Evolutionary conservation across 257 asterid species (phyloP).

Genomic region (Salvia rosmarinus): DNA sequence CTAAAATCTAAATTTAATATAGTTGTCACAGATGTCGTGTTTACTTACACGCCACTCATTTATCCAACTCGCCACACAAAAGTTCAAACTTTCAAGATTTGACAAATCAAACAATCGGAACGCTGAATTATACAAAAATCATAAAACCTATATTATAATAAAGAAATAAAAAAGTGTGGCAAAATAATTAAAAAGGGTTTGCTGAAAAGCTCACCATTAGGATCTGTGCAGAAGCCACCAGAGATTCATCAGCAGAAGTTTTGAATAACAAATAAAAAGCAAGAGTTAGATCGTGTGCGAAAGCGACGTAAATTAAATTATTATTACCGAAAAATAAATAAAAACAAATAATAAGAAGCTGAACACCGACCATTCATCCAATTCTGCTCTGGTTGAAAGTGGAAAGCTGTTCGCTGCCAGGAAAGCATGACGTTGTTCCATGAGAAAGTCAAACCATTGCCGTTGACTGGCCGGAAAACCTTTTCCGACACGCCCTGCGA

Average conservation of each 20-base stretch:
- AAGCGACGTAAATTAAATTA: neutral
- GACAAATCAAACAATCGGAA: neutral
- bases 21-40: neutral
- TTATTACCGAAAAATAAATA: neutral
- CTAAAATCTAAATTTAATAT: no score
- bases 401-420: conserved; percentile 76
- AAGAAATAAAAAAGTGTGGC: no score
- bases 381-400: conserved; percentile 70
- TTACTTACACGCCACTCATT: neutral
- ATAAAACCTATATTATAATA: neutral
- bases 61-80: neutral
- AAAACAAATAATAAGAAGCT: neutral
- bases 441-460: conserved; percentile 37
- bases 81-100: neutral
- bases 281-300: neutral
- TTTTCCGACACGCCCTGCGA: conserved; percentile 80
- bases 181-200: neutral
- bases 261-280: neutral
- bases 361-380: conserved; percentile 68
- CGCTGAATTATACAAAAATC: neutral
- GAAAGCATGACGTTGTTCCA: conserved; percentile 74
- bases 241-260: conserved; percentile 21
- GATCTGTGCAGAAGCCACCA: conserved; percentile 60
- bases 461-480: conserved; percentile 45
- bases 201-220: conserved; percentile 59